These are phyloP conservation scores for Imleria badia DNA, from an alignment of 768 basidiomycete species.

Conservation along the genomic window DNA sequence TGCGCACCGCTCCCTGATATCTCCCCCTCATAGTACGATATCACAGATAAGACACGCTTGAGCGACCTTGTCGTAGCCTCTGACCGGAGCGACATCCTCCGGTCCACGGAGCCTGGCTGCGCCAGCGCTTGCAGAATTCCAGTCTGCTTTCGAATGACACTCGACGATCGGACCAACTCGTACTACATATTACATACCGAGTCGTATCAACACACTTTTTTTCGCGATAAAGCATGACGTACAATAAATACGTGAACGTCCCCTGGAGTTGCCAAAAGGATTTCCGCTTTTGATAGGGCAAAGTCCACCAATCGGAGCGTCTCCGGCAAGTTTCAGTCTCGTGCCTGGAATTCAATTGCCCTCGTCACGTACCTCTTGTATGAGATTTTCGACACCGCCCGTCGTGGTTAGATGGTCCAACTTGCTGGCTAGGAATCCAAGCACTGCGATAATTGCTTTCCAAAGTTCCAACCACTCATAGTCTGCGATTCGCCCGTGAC, in stretches of 20 bases:
- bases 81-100: constrained; percentile 26
- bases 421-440: constrained; percentile 57
- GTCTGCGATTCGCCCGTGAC: constrained; percentile 35
- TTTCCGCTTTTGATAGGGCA: constrained; percentile 50
- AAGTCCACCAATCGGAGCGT: constrained; percentile 54
- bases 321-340: constrained; percentile 31
- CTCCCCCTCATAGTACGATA: constrained; percentile 56
- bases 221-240: constrained; percentile 26
- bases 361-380: constrained; percentile 47
- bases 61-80: constrained; percentile 41
- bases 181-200: constrained; percentile 52
- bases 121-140: constrained; percentile 43
- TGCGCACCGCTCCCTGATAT: constrained; percentile 42
- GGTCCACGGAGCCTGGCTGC: constrained; percentile 27
- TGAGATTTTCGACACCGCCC: constrained; percentile 51
- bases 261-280: constrained; percentile 51
- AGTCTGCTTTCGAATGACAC: constrained; percentile 47
- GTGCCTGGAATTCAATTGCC: not conserved
- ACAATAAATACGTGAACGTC: constrained; percentile 64
- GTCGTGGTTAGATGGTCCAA: constrained; percentile 51
- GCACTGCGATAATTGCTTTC: constrained; percentile 52
- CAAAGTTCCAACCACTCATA: constrained; percentile 70
- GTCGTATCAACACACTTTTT: not conserved
- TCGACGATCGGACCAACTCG: constrained; percentile 59
- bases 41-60: constrained; percentile 40